Conservation (phyloP, 345 rosid species). For the Hypericum androsaemum region DNA sequence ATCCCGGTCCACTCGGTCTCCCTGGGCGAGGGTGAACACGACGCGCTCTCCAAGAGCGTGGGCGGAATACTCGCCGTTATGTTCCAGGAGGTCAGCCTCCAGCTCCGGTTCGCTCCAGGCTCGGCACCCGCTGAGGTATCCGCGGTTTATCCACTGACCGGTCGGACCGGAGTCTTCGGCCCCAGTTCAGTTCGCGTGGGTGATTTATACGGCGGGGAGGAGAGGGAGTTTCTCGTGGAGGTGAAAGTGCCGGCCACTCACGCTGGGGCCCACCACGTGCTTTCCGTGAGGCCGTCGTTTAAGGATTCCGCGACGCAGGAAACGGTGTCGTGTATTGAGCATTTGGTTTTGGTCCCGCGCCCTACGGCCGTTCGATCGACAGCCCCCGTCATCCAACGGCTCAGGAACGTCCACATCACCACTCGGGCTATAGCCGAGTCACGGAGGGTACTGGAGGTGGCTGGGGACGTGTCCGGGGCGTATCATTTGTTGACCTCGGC, state of each 20-base stretch:
- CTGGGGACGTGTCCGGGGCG: constrained; percentile 44
- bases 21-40: constrained; percentile 30
- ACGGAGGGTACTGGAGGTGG: constrained; percentile 42
- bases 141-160: constrained; percentile 44
- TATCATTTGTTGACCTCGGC: constrained; percentile 60
- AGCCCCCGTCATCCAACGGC: constrained; percentile 37
- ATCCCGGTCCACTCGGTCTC: constrained; percentile 54
- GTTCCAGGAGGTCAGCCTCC: constrained; percentile 56
- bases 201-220: constrained; percentile 62
- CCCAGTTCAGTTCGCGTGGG: constrained; percentile 56
- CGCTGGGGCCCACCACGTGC: constrained; percentile 39
- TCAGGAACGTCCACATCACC: constrained; percentile 60
- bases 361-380: constrained; percentile 44
- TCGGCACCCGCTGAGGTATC: constrained; percentile 55
- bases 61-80: constrained; percentile 36
- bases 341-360: constrained; percentile 36
- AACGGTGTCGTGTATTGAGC: constrained; percentile 33
- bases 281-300: constrained; percentile 60
- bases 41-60: constrained; percentile 34
- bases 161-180: constrained; percentile 39
- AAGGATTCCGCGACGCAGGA: constrained; percentile 46
- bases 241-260: constrained; percentile 38
- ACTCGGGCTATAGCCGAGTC: constrained; percentile 73
- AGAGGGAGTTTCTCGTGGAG: constrained; percentile 61
- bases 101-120: constrained; percentile 52